These are phyloP conservation scores for Penicillium crustosum DNA, from an alignment of 2,329 filamentous ascomycete species.

Conservation along the genomic window DNA sequence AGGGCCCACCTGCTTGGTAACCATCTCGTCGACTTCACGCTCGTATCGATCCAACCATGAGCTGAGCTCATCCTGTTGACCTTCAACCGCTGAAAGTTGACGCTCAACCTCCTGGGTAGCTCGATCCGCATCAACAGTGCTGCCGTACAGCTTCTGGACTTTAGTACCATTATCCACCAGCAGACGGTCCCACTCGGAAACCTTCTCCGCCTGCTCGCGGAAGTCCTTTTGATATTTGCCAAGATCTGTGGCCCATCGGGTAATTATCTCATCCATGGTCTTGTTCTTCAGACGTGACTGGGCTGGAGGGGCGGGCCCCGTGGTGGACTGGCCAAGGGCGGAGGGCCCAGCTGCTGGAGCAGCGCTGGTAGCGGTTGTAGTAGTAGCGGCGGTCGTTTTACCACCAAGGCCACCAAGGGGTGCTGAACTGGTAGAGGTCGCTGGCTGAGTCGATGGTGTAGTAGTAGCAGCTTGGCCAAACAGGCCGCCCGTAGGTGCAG, in stretches of 20 bases:
- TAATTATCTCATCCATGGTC: constrained; percentile 98
- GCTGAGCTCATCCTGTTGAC: constrained; percentile 87
- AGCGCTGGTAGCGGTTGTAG: constrained; percentile 28
- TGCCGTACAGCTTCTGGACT: constrained; percentile 88
- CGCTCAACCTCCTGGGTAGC: constrained; percentile 92
- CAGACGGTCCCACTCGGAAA: constrained; percentile 87
- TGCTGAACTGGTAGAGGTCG: constrained; percentile 4
- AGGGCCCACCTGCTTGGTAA: constrained; percentile 73
- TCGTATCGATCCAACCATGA: constrained; percentile 90
- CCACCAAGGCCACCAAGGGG: neutral
- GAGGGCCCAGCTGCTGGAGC: constrained; percentile 35
- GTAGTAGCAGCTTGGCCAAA: constrained; percentile 30
- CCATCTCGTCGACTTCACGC: constrained; percentile 84
- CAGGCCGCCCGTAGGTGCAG: constrained; percentile 23
- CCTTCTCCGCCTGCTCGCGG: constrained; percentile 81
- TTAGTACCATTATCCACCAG: constrained; percentile 93
- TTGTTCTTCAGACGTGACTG: constrained; percentile 94
- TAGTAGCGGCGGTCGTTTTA: constrained; percentile 21
- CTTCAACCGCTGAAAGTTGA: constrained; percentile 84
- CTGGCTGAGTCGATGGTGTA: constrained; percentile 28
- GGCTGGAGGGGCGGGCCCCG: constrained; percentile 73
- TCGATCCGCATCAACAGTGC: constrained; percentile 89
- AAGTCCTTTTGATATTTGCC: constrained; percentile 97
- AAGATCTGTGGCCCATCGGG: constrained; percentile 90
- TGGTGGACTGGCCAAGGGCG: constrained; percentile 68